These are phyloP conservation scores for Pyrenophora teres DNA, from an alignment of 2,329 filamentous ascomycete genomes.

Conservation along the genomic window DNA sequence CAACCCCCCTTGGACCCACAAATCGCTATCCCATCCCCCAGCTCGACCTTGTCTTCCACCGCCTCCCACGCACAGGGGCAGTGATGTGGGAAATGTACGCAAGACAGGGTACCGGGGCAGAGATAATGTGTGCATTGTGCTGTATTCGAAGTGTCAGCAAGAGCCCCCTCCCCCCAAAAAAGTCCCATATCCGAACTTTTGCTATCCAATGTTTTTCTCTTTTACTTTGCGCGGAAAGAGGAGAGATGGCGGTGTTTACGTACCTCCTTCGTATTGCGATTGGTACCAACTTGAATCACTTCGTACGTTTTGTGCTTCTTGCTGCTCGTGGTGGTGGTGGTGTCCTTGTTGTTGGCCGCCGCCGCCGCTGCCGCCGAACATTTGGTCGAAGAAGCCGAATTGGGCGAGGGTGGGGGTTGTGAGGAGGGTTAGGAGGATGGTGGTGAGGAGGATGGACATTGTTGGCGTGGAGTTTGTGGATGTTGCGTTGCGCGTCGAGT, in stretches of 20 bases:
- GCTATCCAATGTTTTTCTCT: no score
- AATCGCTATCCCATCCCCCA: slow-evolving; percentile 72
- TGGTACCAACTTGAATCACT: slow-evolving; percentile 85
- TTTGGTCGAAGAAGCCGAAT: slow-evolving; percentile 98
- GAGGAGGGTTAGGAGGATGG: slow-evolving; percentile 53
- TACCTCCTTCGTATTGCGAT: slow-evolving; percentile 70
- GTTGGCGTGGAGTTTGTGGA: no score
- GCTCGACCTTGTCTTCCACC: slow-evolving; percentile 69
- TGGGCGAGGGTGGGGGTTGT: slow-evolving; percentile 72
- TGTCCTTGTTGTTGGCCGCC: slow-evolving; percentile 59
- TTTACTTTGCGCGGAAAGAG: no score
- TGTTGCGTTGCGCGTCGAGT: not conserved
- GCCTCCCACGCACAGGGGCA: slow-evolving; percentile 84
- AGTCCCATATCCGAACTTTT: no score
- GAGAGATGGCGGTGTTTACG: slow-evolving; percentile 19
- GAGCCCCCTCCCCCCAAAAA: no score
- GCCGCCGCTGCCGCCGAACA: slow-evolving; percentile 76
- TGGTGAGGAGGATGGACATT: slow-evolving; percentile 6
- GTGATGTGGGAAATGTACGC: slow-evolving; percentile 95
- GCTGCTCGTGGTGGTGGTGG: slow-evolving; percentile 56
- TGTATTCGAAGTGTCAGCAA: slow-evolving; percentile 40
- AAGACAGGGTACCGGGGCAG: slow-evolving; percentile 90
- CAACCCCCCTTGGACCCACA: slow-evolving; percentile 79
- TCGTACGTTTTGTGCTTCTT: slow-evolving; percentile 72
- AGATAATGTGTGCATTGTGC: slow-evolving; percentile 93